These are phyloP conservation scores for Fragaria iinumae DNA, from an alignment of 306 rosid species.

Conservation along the genomic window DNA sequence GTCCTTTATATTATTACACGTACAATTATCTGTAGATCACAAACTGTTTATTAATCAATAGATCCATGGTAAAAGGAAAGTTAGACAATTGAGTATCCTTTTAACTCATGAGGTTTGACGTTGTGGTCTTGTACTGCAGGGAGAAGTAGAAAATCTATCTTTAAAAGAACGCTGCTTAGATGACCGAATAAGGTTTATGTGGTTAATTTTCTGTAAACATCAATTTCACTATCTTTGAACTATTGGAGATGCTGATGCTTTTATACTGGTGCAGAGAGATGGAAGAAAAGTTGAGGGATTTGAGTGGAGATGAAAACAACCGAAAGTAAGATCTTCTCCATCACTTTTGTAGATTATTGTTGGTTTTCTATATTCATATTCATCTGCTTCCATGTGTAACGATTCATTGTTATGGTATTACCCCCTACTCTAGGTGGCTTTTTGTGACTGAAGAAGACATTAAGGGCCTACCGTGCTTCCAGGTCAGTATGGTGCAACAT, in stretches of 20 bases:
- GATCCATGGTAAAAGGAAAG: not conserved
- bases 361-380: not conserved
- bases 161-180: slow-evolving; percentile 74
- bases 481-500: slow-evolving; percentile 42
- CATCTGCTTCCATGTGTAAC: slow-evolving; percentile 1
- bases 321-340: slow-evolving; percentile 53
- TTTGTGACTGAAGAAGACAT: slow-evolving; percentile 94
- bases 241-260: slow-evolving; percentile 28
- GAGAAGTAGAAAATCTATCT: slow-evolving; percentile 73
- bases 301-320: slow-evolving; percentile 82
- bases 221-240: slow-evolving; percentile 20
- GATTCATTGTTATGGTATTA: not conserved
- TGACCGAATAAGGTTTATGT: slow-evolving; percentile 75
- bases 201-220: slow-evolving; percentile 27
- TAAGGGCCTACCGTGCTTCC: slow-evolving; percentile 81
- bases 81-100: slow-evolving; percentile 3
- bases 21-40: not conserved
- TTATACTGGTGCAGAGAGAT: slow-evolving; percentile 57
- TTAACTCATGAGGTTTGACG: slow-evolving; percentile 24
- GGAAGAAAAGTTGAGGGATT: slow-evolving; percentile 80
- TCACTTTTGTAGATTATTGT: slow-evolving; percentile 22
- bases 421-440: slow-evolving; percentile 57
- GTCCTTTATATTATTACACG: not conserved
- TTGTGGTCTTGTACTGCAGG: slow-evolving; percentile 62
- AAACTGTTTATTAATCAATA: not conserved